Evolutionary conservation across 805 yeast species (phyloP).

Genomic region (Starmerella roubikii): DNA sequence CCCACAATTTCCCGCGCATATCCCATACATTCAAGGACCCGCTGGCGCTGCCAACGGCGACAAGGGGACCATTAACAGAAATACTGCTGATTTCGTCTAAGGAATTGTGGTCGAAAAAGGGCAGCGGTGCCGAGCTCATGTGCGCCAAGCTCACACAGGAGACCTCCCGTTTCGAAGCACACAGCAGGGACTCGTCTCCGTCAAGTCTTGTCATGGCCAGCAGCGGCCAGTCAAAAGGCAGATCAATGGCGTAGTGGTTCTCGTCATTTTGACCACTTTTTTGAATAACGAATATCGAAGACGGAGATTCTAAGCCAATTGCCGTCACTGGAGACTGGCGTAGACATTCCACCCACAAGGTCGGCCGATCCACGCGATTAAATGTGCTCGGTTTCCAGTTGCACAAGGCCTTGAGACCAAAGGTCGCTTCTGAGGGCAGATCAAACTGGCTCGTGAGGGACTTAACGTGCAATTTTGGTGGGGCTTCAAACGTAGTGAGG

Average conservation of each 20-base stretch:
- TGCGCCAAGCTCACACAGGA: neutral
- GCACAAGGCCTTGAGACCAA: neutral
- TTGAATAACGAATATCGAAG: too few species aligned
- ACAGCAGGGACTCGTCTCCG: neutral
- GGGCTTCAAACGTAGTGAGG: neutral
- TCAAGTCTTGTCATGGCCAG: neutral
- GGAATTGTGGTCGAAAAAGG: neutral
- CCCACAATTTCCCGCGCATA: slow-evolving; percentile 1
- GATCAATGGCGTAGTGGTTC: too few species aligned
- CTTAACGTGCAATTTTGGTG: too few species aligned
- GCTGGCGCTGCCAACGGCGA: slow-evolving; percentile 6
- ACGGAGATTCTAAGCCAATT: neutral
- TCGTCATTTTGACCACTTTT: too few species aligned
- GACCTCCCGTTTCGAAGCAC: neutral
- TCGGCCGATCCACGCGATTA: neutral
- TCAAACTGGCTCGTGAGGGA: neutral
- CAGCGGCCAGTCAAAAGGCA: slow-evolving; percentile 2
- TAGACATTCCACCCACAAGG: neutral
- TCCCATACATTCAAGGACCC: slow-evolving; percentile 8
- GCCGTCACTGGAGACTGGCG: neutral
- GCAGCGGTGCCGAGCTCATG: neutral
- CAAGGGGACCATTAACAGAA: neutral
- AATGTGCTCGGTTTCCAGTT: neutral
- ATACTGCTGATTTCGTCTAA: neutral
- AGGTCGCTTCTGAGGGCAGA: neutral